Base-by-base conservation (phyloP, 441 rosid genomes). In the Gossypium gossypioides region DNA sequence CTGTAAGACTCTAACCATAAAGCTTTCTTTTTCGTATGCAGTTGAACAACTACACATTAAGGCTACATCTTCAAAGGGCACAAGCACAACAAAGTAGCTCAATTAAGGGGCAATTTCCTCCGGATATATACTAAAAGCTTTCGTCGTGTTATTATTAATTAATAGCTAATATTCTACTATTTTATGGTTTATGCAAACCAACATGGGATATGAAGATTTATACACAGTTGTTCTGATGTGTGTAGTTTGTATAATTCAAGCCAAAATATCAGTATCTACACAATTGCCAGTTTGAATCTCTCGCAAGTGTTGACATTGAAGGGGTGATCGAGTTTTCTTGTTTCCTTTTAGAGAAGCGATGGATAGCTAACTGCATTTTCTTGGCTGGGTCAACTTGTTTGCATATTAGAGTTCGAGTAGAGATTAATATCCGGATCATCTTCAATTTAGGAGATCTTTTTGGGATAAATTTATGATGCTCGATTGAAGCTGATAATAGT, bases 11-110 rank as follows among this genome's bases (percentile, higher is more conserved):
- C 3, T 40, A 63, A 10, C 24, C 24, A n/a, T 19, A 2, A 32
- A 24, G 34, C 34, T 24, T 57, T 6, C 3, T 19, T 64, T 64
- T 2, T 2, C 1, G 4, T n/a, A 10, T 64, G 52, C 54, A 64
- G 68, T 52, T 64, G 32, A 64, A 64, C 32, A 64, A 64, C 68
- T 64, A 64, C 9, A 64, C 68, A 4, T 42, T 63, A 40, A 63
- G 68, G 68, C 51, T 63, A 10, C 68, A 63, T 63, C 68, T 63
- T 42, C 51, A 40, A 9, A 21, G 68, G 27, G 51, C 68, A 40
- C 52, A 40, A 40, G 51, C 68, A 19, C 52, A 40, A 40, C 29
- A 63, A 40, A 63, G 29, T 40, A 63, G 29, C 52, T 40, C 32
- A 2, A 19, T 64, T 21, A 13, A 64, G 27, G 68, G 52, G 9